Evolutionary conservation across 306 rosid genomes (phyloP).

Genomic region (Canavalia gladiata): DNA sequence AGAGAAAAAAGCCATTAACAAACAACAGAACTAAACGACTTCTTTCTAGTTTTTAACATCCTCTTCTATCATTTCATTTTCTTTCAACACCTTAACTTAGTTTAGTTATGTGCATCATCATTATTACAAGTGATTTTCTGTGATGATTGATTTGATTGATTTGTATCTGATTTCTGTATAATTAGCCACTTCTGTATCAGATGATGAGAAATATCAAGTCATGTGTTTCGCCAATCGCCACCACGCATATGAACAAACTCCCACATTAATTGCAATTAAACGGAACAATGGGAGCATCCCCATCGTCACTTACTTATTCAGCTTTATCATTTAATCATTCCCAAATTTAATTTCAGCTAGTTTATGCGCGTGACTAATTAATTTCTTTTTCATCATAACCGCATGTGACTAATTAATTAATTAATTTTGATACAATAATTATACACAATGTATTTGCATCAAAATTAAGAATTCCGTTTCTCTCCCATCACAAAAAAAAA

Average conservation of each 20-base stretch:
- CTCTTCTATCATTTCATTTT: not conserved
- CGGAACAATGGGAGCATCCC: not conserved
- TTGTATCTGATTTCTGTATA: not conserved
- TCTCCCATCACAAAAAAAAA: too few relatives aligned
- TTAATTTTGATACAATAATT: not conserved
- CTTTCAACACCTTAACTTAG: conserved; percentile 10
- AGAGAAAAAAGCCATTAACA: conserved; percentile 35
- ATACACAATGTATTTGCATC: not conserved
- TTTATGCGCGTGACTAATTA: not conserved
- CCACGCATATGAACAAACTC: conserved; percentile 19
- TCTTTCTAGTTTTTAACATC: not conserved
- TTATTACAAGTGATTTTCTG: not conserved
- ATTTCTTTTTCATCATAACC: too few relatives aligned
- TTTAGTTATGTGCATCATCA: conserved; percentile 11
- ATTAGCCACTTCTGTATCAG: not conserved
- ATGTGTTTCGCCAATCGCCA: conserved; percentile 27
- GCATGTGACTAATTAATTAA: not conserved
- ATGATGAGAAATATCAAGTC: conserved; percentile 31
- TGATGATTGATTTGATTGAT: conserved; percentile 20
- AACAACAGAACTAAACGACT: conserved; percentile 47
- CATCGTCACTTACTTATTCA: not conserved
- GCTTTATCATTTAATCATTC: too few relatives aligned
- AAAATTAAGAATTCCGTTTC: not conserved
- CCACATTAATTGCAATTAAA: not conserved
- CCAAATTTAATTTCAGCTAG: not conserved